Percentiles rank a stretch among this genome's conserved stretches.
Evolutionary conservation across 2,329 filamentous ascomycete genomes (phyloP).

Genomic region (Colletotrichum neosansevieriae): DNA sequence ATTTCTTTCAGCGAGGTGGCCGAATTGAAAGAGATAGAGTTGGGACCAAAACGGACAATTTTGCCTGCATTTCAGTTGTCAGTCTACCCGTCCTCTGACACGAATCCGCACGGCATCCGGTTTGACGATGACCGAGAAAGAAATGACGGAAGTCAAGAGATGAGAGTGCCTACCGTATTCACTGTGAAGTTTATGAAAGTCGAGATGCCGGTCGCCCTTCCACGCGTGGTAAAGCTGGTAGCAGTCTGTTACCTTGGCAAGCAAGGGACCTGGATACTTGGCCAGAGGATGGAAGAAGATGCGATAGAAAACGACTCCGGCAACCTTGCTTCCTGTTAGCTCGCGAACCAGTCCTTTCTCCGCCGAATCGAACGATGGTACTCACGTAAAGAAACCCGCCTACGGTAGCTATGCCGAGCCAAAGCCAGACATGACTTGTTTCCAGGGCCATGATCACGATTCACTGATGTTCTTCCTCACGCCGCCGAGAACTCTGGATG

Average conservation of each 20-base stretch:
- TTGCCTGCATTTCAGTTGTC: conserved; percentile 55
- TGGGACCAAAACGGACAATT: conserved; percentile 83
- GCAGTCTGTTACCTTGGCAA: conserved; percentile 73
- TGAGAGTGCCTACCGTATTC: conserved; percentile 68
- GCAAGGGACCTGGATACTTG: conserved; percentile 73
- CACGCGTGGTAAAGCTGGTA: conserved; percentile 80
- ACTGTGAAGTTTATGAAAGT: conserved; percentile 77
- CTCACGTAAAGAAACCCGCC: conserved; percentile 57
- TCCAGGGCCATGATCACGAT: conserved; percentile 41
- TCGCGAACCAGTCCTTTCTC: not conserved
- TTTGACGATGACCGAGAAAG: no score
- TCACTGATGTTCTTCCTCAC: not conserved
- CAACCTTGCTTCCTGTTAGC: conserved; percentile 47
- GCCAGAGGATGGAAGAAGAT: conserved; percentile 74
- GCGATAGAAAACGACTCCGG: conserved; percentile 64
- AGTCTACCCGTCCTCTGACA: not conserved
- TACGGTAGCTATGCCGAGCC: conserved; percentile 53
- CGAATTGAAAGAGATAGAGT: conserved; percentile 82
- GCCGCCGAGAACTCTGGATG: no score
- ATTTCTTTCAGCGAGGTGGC: conserved; percentile 75
- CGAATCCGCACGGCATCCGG: no score
- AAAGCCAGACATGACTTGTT: conserved; percentile 53
- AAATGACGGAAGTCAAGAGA: no score
- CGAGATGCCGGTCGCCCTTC: conserved; percentile 79
- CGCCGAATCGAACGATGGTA: conserved; percentile 28